These are phyloP conservation scores for Laguncularia racemosa DNA, from an alignment of 345 rosid species.

Conservation along the genomic window DNA sequence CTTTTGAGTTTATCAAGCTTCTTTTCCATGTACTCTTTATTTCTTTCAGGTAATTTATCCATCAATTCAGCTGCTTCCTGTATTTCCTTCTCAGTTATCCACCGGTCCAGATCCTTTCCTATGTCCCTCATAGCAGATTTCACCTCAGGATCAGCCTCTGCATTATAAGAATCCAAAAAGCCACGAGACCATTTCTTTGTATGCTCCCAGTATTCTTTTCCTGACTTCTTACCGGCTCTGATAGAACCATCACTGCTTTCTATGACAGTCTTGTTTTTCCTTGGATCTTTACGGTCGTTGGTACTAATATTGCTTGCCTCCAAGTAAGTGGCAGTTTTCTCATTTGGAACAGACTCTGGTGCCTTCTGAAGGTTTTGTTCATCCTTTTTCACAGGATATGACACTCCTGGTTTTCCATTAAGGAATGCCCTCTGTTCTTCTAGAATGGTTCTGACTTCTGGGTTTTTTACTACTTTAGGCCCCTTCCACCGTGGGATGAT, in stretches of 20 bases:
- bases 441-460: conserved; percentile 35
- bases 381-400: conserved; percentile 28
- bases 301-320: conserved; percentile 22
- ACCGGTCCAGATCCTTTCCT: conserved; percentile 83
- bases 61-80: conserved; percentile 73
- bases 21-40: conserved; percentile 64
- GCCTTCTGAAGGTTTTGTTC: conserved; percentile 32
- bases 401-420: conserved; percentile 22
- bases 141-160: conserved; percentile 77
- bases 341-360: conserved; percentile 19
- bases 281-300: conserved; percentile 19
- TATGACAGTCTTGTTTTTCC: conserved; percentile 47
- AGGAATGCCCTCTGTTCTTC: conserved; percentile 45
- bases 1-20: conserved; percentile 71
- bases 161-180: conserved; percentile 68
- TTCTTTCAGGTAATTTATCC: conserved; percentile 46
- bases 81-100: conserved; percentile 91
- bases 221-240: conserved; percentile 69
- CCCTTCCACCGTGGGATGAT: conserved; percentile 88
- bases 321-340: conserved; percentile 25
- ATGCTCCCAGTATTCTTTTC: conserved; percentile 88
- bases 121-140: conserved; percentile 78
- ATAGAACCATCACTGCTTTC: conserved; percentile 86
- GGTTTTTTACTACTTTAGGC: conserved; percentile 48
- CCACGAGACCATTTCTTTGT: conserved; percentile 92